phyloP scores from a whole-genome alignment of 768 basidiomycete genomes.

The Sarcodon aspratus region DNA sequence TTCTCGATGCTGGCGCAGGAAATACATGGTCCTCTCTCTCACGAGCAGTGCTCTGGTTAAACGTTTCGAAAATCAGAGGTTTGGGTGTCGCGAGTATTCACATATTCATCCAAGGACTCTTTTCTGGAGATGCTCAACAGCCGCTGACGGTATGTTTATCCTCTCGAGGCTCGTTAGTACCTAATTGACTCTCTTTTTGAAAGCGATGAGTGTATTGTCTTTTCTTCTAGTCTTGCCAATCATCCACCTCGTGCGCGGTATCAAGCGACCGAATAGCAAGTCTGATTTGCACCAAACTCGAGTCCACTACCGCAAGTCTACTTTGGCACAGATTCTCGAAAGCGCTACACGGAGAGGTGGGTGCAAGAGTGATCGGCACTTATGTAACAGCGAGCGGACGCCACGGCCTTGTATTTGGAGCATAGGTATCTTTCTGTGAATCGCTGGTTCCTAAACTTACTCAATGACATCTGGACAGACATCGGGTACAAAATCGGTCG shows the following conservation, averaged over 20 bases:
- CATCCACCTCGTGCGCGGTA: not conserved
- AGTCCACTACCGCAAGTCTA: slow-evolving; percentile 34
- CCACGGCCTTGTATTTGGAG: slow-evolving; percentile 82
- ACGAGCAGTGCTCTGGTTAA: slow-evolving; percentile 41
- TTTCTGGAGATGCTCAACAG: slow-evolving; percentile 53
- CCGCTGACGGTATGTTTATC: slow-evolving; percentile 41
- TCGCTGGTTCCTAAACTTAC: no score
- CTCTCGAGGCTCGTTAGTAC: not conserved
- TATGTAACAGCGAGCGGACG: slow-evolving; percentile 61
- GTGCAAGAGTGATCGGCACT: slow-evolving; percentile 77
- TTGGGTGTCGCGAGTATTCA: slow-evolving; percentile 82
- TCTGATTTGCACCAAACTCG: slow-evolving; percentile 50
- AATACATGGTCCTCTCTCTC: slow-evolving; percentile 64
- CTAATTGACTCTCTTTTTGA: not conserved
- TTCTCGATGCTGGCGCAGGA: slow-evolving; percentile 93
- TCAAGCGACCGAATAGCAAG: slow-evolving; percentile 71
- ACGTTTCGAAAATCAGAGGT: slow-evolving; percentile 64
- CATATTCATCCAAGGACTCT: slow-evolving; percentile 81
- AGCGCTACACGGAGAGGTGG: slow-evolving; percentile 97
- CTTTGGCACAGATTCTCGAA: slow-evolving; percentile 84
- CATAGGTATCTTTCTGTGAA: slow-evolving; percentile 71
- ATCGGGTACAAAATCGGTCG: no score
- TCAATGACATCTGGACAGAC: no score
- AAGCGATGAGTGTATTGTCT: slow-evolving; percentile 47
- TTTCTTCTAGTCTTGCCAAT: not conserved